A percentile compares a stretch with the other conserved stretches of the same genome.
Conservation (phyloP, 805 yeast genomes). For the Cyberlindnera euphorbiae region DNA sequence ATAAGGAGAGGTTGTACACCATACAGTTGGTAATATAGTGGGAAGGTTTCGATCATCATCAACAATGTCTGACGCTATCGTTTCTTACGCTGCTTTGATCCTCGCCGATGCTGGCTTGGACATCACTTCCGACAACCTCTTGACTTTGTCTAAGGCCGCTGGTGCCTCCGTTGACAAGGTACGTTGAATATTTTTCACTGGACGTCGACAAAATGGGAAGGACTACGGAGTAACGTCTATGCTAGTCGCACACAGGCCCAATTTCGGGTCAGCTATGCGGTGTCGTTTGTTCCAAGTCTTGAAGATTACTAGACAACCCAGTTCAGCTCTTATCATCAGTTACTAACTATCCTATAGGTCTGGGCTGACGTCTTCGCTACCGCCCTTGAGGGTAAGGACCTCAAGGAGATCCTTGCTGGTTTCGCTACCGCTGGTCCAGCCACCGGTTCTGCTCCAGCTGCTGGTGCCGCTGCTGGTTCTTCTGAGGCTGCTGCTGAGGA, state of each 20-base stretch:
- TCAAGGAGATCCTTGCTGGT: conserved; percentile 61
- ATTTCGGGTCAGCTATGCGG: too few species aligned
- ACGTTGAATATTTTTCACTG: conserved; percentile 15
- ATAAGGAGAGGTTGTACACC: too few species aligned
- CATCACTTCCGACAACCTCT: conserved; percentile 78
- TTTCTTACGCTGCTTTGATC: conserved; percentile 97
- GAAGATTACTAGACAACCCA: not conserved
- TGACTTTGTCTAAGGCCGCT: conserved; percentile 70
- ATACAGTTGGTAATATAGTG: too few species aligned
- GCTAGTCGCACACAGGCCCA: too few species aligned
- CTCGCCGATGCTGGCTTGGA: conserved; percentile 96
- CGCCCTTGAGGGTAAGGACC: conserved; percentile 77
- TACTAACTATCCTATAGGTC: conserved; percentile 31
- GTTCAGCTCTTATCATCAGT: too few species aligned
- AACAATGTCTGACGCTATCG: conserved; percentile 88
- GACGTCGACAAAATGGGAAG: not conserved
- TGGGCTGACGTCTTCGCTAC: conserved; percentile 82
- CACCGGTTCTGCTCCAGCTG: conserved; percentile 45
- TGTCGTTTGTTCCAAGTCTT: not conserved
- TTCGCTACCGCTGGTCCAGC: conserved; percentile 48
- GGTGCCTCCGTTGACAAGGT: conserved; percentile 65
- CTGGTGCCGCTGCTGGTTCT: conserved; percentile 41
- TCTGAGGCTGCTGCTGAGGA: conserved; percentile 55
- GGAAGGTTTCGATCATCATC: conserved; percentile 6
- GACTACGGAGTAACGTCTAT: too few species aligned